phyloP scores from a whole-genome alignment of 345 rosid genomes.

The Acer campestre region DNA sequence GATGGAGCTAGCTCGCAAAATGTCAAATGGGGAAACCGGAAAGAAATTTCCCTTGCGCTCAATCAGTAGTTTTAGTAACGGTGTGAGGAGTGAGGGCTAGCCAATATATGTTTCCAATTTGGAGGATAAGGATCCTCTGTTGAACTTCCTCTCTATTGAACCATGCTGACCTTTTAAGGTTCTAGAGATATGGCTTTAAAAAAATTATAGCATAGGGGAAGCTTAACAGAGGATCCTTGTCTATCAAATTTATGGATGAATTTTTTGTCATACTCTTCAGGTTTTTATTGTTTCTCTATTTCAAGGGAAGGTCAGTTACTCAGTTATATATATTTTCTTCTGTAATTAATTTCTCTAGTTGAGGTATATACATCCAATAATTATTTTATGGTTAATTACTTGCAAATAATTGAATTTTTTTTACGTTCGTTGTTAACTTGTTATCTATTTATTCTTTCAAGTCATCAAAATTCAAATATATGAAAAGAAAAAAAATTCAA shows the following conservation, averaged over 20 bases:
- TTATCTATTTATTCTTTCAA: no score
- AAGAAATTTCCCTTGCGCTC: constrained; percentile 12
- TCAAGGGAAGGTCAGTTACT: neutral
- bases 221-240: no score
- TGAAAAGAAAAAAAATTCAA: no score
- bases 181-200: no score
- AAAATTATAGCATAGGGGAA: no score
- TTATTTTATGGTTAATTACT: neutral
- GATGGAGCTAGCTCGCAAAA: neutral
- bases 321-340: neutral
- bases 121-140: no score
- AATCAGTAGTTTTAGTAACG: neutral
- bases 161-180: no score
- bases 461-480: no score
- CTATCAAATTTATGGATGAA: neutral
- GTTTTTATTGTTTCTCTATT: constrained; percentile 10
- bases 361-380: neutral
- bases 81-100: no score
- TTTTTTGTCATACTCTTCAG: neutral
- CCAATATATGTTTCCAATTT: no score
- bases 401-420: neutral
- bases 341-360: neutral
- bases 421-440: no score
- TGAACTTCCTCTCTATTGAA: no score
- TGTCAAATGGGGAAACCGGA: neutral